Evolutionary conservation across 495 filamentous ascomycete species (phyloP).

Genomic region (Aspergillus mulundensis): DNA sequence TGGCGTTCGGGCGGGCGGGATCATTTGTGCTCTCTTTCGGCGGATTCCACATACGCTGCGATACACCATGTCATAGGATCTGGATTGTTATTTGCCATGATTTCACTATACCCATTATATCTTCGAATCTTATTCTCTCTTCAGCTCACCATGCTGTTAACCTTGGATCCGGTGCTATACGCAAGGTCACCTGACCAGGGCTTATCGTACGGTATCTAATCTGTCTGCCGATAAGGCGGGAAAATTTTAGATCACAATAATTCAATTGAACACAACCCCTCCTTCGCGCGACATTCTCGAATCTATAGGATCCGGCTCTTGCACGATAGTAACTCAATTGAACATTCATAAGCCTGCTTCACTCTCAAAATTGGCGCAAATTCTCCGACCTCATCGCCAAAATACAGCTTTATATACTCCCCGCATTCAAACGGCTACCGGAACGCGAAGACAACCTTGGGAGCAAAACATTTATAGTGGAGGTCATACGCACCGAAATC

Average conservation of each 20-base stretch:
- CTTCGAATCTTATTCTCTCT: not conserved
- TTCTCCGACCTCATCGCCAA: too few relatives aligned
- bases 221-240: slow-evolving; percentile 7
- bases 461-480: not conserved
- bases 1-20: slow-evolving; percentile 10
- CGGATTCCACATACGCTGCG: slow-evolving; percentile 8
- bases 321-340: too few relatives aligned
- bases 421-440: not conserved
- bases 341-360: too few relatives aligned
- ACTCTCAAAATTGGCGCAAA: not conserved
- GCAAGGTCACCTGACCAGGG: slow-evolving; percentile 15
- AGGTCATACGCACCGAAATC: not conserved
- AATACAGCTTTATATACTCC: not conserved
- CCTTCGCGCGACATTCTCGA: not conserved
- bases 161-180: not conserved
- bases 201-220: slow-evolving; percentile 26
- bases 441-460: not conserved
- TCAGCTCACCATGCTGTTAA: not conserved
- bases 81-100: slow-evolving; percentile 1
- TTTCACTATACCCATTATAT: slow-evolving; percentile 7
- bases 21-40: slow-evolving; percentile 3
- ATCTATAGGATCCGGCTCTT: not conserved
- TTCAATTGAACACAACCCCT: not conserved
- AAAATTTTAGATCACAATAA: slow-evolving; percentile 10
- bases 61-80: slow-evolving; percentile 12